Percentiles rank a stretch among this genome's conserved stretches.
Evolutionary conservation across 2,329 filamentous ascomycete species (phyloP).

Genomic region (Neoscytalidium dimidiatum): DNA sequence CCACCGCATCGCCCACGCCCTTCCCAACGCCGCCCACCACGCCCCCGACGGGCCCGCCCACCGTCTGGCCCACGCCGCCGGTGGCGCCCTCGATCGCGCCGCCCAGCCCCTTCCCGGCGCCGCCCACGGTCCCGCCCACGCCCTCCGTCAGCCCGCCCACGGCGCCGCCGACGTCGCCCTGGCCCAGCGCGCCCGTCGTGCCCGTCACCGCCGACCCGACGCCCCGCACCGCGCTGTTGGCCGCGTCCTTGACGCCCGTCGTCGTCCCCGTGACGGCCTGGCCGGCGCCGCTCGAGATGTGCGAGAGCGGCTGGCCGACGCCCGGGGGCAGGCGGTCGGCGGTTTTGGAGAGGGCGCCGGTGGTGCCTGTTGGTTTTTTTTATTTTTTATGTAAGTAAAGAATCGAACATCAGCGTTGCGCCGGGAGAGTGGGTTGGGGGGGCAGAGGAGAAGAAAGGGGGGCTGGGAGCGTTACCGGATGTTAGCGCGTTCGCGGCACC

Average conservation of each 20-base stretch:
- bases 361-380: no score
- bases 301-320: conserved; percentile 40
- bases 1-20: conserved; percentile 41
- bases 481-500: conserved; percentile 38
- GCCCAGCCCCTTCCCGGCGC: conserved; percentile 30
- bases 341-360: conserved; percentile 39
- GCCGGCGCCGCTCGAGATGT: conserved; percentile 43
- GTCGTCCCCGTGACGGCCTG: conserved; percentile 44
- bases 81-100: conserved; percentile 8
- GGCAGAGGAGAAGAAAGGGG: no score
- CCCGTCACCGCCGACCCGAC: conserved; percentile 46
- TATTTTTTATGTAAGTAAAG: no score
- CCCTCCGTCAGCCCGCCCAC: conserved; percentile 39
- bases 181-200: conserved; percentile 45
- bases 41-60: conserved; percentile 29
- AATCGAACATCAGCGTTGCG: no score
- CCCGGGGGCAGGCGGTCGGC: conserved; percentile 36
- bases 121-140: conserved; percentile 35
- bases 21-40: conserved; percentile 41
- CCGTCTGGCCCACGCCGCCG: conserved; percentile 36
- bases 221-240: conserved; percentile 42
- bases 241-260: conserved; percentile 43
- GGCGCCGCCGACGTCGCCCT: conserved; percentile 43
- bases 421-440: no score
- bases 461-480: no score